Percentiles rank a stretch among this genome's conserved stretches.
phyloP scores from a whole-genome alignment of 805 yeast species.

The Candida sonorensis region DNA sequence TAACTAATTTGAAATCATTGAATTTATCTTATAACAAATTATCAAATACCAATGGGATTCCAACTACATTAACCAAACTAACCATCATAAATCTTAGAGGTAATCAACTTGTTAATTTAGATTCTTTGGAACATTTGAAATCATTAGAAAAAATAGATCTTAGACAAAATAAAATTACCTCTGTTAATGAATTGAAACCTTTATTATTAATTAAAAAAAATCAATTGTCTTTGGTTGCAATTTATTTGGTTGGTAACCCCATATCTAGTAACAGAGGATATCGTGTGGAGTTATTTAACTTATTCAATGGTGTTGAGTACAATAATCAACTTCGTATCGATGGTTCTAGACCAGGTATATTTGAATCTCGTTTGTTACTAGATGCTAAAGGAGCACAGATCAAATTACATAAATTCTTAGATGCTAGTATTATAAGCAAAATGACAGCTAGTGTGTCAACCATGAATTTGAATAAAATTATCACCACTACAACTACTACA shows the following conservation, averaged over 20 bases:
- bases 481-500: constrained; percentile 19
- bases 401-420: constrained; percentile 35
- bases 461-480: constrained; percentile 25
- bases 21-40: constrained; percentile 46
- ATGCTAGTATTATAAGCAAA: constrained; percentile 27
- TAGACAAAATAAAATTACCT: constrained; percentile 37
- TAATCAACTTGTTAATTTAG: constrained; percentile 35
- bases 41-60: constrained; percentile 23
- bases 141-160: constrained; percentile 46
- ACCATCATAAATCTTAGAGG: constrained; percentile 45
- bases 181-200: constrained; percentile 34
- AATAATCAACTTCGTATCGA: constrained; percentile 44
- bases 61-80: constrained; percentile 36
- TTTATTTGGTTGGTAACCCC: constrained; percentile 34
- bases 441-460: constrained; percentile 32
- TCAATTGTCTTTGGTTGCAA: constrained; percentile 17
- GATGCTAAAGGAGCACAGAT: constrained; percentile 42
- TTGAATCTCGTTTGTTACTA: constrained; percentile 48
- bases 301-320: constrained; percentile 46
- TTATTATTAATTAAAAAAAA: constrained; percentile 25
- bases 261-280: constrained; percentile 33
- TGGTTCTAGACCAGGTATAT: constrained; percentile 56
- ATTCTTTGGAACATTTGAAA: constrained; percentile 37
- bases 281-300: constrained; percentile 48
- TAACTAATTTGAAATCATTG: constrained; percentile 42